phyloP scores from a whole-genome alignment of 257 asterid genomes.

The Perilla frutescens region DNA sequence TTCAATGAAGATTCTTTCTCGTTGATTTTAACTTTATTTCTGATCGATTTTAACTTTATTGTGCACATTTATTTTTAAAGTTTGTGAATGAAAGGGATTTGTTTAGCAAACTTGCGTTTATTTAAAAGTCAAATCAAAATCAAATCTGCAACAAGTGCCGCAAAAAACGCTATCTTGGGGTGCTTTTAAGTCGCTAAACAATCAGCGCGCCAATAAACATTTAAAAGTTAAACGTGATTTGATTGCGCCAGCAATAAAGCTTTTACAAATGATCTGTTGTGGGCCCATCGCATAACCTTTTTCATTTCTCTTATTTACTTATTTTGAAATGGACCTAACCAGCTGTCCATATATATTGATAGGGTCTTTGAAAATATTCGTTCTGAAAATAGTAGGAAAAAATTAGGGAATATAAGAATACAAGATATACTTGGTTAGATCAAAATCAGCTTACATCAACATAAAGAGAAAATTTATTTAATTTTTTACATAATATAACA shows the following conservation, averaged over 20 bases:
- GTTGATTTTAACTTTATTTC: background rate
- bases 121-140: constrained; percentile 9
- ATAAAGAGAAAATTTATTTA: too few relatives aligned
- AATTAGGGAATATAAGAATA: too few relatives aligned
- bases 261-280: constrained; percentile 12
- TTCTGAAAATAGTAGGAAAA: too few relatives aligned
- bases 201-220: background rate
- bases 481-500: too few relatives aligned
- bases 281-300: background rate
- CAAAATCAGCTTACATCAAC: too few relatives aligned
- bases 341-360: too few relatives aligned
- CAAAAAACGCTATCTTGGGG: background rate
- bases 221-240: constrained; percentile 10
- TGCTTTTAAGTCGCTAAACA: background rate
- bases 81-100: background rate
- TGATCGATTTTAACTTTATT: background rate
- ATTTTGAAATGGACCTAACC: background rate
- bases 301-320: background rate
- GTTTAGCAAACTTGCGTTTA: background rate
- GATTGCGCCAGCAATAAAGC: constrained; percentile 30
- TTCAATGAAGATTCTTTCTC: background rate
- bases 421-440: too few relatives aligned
- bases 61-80: background rate
- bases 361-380: too few relatives aligned
- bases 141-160: background rate